phyloP scores from a whole-genome alignment of 2,329 filamentous ascomycete species.

The Plenodomus lindquistii region DNA sequence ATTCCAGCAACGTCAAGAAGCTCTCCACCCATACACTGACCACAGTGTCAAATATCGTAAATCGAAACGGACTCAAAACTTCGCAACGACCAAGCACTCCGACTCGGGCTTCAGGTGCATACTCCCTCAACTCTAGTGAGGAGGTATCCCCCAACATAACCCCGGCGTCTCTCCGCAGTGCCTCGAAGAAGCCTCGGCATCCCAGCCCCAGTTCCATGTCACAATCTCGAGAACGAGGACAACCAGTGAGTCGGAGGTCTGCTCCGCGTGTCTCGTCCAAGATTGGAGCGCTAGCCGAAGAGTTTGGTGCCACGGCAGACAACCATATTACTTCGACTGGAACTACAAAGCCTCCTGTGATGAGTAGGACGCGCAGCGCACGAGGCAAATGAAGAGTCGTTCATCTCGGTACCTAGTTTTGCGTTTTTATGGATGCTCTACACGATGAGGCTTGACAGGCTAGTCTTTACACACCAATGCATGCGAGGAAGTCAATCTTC shows the following conservation, averaged over 20 bases:
- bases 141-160: constrained; percentile 39
- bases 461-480: background rate
- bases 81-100: constrained; percentile 23
- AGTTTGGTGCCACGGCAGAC: background rate
- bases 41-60: constrained; percentile 7
- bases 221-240: background rate
- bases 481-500: no score
- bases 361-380: constrained; percentile 13
- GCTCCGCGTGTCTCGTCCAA: background rate
- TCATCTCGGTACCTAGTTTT: background rate
- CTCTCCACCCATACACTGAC: constrained; percentile 8
- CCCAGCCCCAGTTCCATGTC: constrained; percentile 1
- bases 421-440: background rate
- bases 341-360: constrained; percentile 4
- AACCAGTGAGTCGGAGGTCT: background rate
- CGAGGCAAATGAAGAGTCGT: constrained; percentile 9
- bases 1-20: constrained; percentile 28
- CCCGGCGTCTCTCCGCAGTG: constrained; percentile 42
- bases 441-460: background rate
- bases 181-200: constrained; percentile 20
- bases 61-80: constrained; percentile 16
- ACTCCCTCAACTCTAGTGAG: constrained; percentile 20
- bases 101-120: constrained; percentile 5
- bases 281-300: background rate
- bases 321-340: background rate